phyloP scores from a whole-genome alignment of 768 basidiomycete species.

The Pluteus cervinus region DNA sequence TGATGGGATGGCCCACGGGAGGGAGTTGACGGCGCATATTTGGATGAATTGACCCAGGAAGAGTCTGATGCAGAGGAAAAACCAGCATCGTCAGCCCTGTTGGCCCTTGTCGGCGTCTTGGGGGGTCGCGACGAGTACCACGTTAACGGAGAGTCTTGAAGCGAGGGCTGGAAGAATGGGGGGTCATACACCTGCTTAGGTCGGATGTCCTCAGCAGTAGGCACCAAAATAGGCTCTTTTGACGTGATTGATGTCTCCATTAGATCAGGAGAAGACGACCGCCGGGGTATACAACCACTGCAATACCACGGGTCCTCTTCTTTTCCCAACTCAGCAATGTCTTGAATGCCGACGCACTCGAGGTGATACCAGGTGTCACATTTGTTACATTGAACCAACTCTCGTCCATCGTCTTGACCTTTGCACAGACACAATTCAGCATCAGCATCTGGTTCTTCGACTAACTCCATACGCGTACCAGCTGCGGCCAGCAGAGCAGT shows the following conservation, averaged over 20 bases:
- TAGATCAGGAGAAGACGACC: constrained; percentile 28
- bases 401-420: constrained; percentile 64
- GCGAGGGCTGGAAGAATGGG: constrained; percentile 51
- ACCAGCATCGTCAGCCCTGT: constrained; percentile 39
- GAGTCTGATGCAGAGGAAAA: constrained; percentile 25
- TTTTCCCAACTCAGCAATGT: constrained; percentile 56
- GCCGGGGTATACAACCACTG: constrained; percentile 41
- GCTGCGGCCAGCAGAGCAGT: constrained; percentile 69
- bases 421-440: constrained; percentile 60
- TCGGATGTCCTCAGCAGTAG: constrained; percentile 48
- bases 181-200: constrained; percentile 41
- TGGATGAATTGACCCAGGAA: constrained; percentile 46
- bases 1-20: constrained; percentile 30
- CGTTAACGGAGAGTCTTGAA: constrained; percentile 49
- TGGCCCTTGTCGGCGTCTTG: constrained; percentile 45
- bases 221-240: constrained; percentile 65
- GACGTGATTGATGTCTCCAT: constrained; percentile 17
- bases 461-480: constrained; percentile 56
- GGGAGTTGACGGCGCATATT: constrained; percentile 51
- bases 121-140: constrained; percentile 42
- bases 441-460: constrained; percentile 46
- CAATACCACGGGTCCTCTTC: constrained; percentile 85
- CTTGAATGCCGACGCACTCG: constrained; percentile 67
- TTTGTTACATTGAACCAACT: constrained; percentile 76
- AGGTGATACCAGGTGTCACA: constrained; percentile 83